Evolutionary conservation across 139 green algal species (phyloP), one percentile per base, ranked within the genome.

Genomic region (Closterium sp.): DNA sequence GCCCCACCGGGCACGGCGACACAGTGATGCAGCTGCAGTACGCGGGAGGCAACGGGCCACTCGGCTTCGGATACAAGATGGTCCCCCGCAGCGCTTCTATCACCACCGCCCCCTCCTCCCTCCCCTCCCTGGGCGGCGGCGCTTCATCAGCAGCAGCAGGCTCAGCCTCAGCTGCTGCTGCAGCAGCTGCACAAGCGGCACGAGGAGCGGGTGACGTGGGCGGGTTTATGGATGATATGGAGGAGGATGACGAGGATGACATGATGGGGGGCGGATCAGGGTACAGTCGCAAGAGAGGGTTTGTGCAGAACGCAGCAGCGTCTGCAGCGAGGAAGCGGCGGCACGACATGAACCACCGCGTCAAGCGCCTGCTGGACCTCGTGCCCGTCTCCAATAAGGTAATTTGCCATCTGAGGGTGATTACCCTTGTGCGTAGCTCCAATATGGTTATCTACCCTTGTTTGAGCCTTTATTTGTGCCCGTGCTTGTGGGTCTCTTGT

Each of bases 291-390:
- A 79, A 79, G 62, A 13, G 62, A 3, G 62, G 62, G 85, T 87
- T 87, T 87, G 85, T 87, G 28, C 28, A 87, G 85, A 87, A 87
- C 28, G 85, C 85, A 11, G 85, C 85, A 27, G 85, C 85, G n/a
- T 87, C 85, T 0, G 85, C 85, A 21, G 85, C 85, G 28, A 87
- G 85, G 85, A 87, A 87, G 85, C n/a, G 85, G 28, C 85, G 85
- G 85, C n/a, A 31, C 85, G 85, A 87, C 28, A 32, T 87, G 85
- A 87, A 87, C 85, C 85, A 87, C 28, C 85, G 85, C 10, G 28
- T 87, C 28, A 87, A 87, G 85, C 28, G n/a, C 85, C 85, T 87
- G 28, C n/a, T 87, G 85, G n/a, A 87, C 85, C n/a, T 87, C 28
- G 85, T 87, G 85, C 85, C 85, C 9, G n/a, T 30, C n/a, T 32